Percentiles rank a stretch among this genome's conserved stretches.
phyloP scores from a whole-genome alignment of 108 stramenopile species.

The Discostella stelligeroides region DNA sequence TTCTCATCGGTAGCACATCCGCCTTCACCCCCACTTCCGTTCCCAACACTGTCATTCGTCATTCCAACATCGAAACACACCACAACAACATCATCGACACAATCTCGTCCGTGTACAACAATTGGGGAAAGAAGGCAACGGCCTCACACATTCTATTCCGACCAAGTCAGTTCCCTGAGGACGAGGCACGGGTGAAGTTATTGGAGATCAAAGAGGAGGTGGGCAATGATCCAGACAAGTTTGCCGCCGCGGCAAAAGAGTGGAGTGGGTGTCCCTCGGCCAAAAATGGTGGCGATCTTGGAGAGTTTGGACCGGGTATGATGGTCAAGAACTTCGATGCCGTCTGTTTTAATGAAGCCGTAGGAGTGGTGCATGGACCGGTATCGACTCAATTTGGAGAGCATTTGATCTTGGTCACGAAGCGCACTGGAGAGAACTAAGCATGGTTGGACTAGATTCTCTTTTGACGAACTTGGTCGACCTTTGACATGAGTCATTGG shows the following conservation, averaged over 20 bases:
- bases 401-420: slow-evolving; percentile 61
- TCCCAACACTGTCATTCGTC: slow-evolving; percentile 8
- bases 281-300: slow-evolving; percentile 57
- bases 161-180: slow-evolving; percentile 50
- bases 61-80: slow-evolving; percentile 24
- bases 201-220: slow-evolving; percentile 47
- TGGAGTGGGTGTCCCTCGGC: slow-evolving; percentile 60
- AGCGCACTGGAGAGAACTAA: slow-evolving; percentile 47
- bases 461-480: no score
- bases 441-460: no score
- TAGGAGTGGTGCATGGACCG: slow-evolving; percentile 70
- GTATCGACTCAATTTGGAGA: slow-evolving; percentile 68
- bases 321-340: slow-evolving; percentile 73
- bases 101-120: slow-evolving; percentile 39
- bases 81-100: slow-evolving; percentile 38
- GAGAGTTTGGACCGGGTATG: slow-evolving; percentile 68
- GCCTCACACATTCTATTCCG: slow-evolving; percentile 56
- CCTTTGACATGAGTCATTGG: no score
- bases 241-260: slow-evolving; percentile 52
- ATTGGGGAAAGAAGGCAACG: slow-evolving; percentile 56
- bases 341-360: slow-evolving; percentile 58
- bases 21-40: slow-evolving; percentile 29
- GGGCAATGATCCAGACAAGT: slow-evolving; percentile 53
- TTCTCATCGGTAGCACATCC: slow-evolving; percentile 30
- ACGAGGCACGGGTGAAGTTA: slow-evolving; percentile 44